These are phyloP conservation scores for Cyclospora cayetanensis DNA, from an alignment of 169 alveolate genomes.

Conservation along the genomic window DNA sequence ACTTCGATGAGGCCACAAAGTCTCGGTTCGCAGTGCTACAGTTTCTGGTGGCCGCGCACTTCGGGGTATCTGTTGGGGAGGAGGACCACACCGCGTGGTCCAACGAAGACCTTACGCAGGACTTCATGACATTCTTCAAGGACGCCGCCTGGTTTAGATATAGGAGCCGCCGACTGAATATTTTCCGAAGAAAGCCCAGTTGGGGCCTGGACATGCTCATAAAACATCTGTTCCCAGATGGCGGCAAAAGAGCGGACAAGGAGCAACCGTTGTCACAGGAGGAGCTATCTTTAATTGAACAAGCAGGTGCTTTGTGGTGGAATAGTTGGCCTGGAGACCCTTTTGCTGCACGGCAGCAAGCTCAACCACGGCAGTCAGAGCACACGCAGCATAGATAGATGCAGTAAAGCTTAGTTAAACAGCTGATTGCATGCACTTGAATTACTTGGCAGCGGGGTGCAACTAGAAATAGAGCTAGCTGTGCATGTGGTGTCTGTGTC, in stretches of 20 bases:
- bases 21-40: conserved; percentile 26
- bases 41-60: conserved; percentile 36
- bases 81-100: background rate
- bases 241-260: background rate
- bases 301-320: background rate
- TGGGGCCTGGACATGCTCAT: conserved; percentile 53
- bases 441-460: too few species aligned
- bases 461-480: too few species aligned
- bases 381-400: too few species aligned
- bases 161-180: background rate
- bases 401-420: too few species aligned
- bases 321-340: background rate
- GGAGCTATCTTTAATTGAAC: background rate
- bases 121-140: conserved; percentile 40
- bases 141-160: conserved; percentile 57
- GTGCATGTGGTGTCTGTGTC: too few species aligned
- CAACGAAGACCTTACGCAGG: background rate
- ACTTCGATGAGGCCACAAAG: conserved; percentile 36
- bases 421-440: too few species aligned
- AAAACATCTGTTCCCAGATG: conserved; percentile 22
- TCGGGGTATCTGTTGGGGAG: conserved; percentile 37
- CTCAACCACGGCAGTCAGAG: too few species aligned
- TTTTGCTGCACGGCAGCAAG: too few species aligned
- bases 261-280: background rate
- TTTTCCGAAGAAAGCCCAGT: background rate